Percentiles rank a stretch among this genome's conserved stretches.
Evolutionary conservation across 2,329 filamentous ascomycete species (phyloP).

Genomic region (Fusarium hostae): DNA sequence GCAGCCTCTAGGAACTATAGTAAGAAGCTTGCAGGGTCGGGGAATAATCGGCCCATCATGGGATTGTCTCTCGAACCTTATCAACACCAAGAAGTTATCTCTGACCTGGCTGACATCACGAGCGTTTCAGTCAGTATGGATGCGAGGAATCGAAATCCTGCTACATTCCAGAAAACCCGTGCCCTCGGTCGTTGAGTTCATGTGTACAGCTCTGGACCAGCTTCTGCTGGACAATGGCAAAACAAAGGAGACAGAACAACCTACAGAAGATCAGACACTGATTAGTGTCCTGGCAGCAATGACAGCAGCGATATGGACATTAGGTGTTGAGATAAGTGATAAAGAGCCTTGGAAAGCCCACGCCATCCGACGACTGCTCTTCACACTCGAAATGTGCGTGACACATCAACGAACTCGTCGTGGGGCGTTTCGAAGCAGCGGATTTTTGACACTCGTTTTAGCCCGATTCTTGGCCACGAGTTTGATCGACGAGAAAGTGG

Average conservation of each 20-base stretch:
- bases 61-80: slow-evolving; percentile 39
- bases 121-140: slow-evolving; percentile 44
- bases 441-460: slow-evolving; percentile 42
- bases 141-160: slow-evolving; percentile 40
- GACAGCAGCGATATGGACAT: slow-evolving; percentile 40
- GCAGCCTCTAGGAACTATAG: slow-evolving; percentile 38
- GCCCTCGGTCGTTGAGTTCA: slow-evolving; percentile 40
- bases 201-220: slow-evolving; percentile 38
- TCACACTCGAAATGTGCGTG: slow-evolving; percentile 43
- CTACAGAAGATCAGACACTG: slow-evolving; percentile 42
- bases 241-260: not conserved
- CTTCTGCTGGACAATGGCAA: slow-evolving; percentile 31
- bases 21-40: slow-evolving; percentile 21
- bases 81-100: slow-evolving; percentile 35
- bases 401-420: slow-evolving; percentile 24
- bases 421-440: slow-evolving; percentile 16
- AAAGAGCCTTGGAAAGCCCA: slow-evolving; percentile 16
- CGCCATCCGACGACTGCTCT: slow-evolving; percentile 40
- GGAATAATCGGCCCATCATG: slow-evolving; percentile 28
- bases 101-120: slow-evolving; percentile 41
- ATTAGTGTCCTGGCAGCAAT: slow-evolving; percentile 48
- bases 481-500: slow-evolving; percentile 27
- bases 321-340: slow-evolving; percentile 11
- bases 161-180: slow-evolving; percentile 36
- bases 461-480: slow-evolving; percentile 45